Evolutionary conservation across 2,329 filamentous ascomycete species (phyloP).

Genomic region (Colletotrichum liaoningense): DNA sequence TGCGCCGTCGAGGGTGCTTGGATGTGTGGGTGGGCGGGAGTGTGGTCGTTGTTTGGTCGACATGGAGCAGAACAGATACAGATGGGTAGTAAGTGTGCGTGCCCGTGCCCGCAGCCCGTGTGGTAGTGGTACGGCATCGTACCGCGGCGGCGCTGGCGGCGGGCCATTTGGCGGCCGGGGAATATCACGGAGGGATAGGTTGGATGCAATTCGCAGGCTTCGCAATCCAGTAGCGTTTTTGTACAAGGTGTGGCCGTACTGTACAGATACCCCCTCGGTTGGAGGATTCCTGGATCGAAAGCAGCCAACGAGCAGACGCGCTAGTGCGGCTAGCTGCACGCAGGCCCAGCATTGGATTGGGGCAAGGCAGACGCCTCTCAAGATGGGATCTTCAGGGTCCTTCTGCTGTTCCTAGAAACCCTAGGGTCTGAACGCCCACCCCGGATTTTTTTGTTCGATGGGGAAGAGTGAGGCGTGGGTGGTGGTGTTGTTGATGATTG

Average conservation of each 20-base stretch:
- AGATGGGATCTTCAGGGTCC: slow-evolving; percentile 35
- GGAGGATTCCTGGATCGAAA: background rate
- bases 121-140: slow-evolving; percentile 19
- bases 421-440: slow-evolving; percentile 8
- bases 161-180: slow-evolving; percentile 30
- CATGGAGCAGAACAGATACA: background rate
- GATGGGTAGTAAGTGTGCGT: slow-evolving; percentile 8
- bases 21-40: background rate
- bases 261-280: background rate
- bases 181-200: slow-evolving; percentile 18
- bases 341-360: slow-evolving; percentile 24
- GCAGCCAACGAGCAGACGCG: slow-evolving; percentile 24
- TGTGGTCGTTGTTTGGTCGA: background rate
- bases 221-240: no score
- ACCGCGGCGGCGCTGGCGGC: slow-evolving; percentile 25
- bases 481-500: no score
- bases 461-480: background rate
- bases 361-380: slow-evolving; percentile 22
- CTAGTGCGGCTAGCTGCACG: slow-evolving; percentile 30
- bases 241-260: no score
- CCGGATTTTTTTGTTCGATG: background rate
- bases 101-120: background rate
- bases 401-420: slow-evolving; percentile 16
- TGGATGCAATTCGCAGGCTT: no score
- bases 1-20: background rate